phyloP scores from a whole-genome alignment of 805 yeast species.

The Sugiyamaella marilandica region DNA sequence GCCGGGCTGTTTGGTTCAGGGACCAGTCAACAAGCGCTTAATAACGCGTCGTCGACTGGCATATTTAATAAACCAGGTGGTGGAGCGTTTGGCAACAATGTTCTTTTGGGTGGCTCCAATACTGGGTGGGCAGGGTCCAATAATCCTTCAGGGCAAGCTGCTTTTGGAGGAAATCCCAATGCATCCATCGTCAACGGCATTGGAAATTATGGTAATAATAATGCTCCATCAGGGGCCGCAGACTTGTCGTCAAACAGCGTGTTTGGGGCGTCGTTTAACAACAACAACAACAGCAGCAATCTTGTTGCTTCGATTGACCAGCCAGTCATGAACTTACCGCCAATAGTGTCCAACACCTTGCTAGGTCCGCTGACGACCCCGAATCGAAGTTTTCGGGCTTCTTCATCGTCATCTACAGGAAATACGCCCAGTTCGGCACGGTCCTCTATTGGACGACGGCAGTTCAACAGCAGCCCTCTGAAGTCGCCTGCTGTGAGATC shows the following conservation, averaged over 20 bases:
- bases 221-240: neutral
- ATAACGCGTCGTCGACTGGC: too few relatives aligned
- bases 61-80: neutral
- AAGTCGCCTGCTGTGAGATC: slow-evolving; percentile 17
- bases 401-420: neutral
- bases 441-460: neutral
- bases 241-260: neutral
- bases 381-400: neutral
- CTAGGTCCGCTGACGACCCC: slow-evolving; percentile 13
- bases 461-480: slow-evolving; percentile 7
- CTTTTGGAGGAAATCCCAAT: too few relatives aligned
- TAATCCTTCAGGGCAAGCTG: too few relatives aligned
- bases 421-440: slow-evolving; percentile 2
- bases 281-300: neutral
- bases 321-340: slow-evolving; percentile 24
- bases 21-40: too few relatives aligned
- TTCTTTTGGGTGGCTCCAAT: too few relatives aligned
- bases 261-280: slow-evolving; percentile 9
- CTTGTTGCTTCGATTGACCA: slow-evolving; percentile 27
- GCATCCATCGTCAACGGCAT: too few relatives aligned
- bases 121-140: too few relatives aligned
- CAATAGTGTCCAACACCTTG: slow-evolving; percentile 18
- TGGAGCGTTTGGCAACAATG: neutral
- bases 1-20: too few relatives aligned
- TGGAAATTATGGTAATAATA: neutral